Evolutionary conservation across 306 rosid species (phyloP), one percentile per base, ranked within the genome.

Genomic region (Potentilla sterilis): DNA sequence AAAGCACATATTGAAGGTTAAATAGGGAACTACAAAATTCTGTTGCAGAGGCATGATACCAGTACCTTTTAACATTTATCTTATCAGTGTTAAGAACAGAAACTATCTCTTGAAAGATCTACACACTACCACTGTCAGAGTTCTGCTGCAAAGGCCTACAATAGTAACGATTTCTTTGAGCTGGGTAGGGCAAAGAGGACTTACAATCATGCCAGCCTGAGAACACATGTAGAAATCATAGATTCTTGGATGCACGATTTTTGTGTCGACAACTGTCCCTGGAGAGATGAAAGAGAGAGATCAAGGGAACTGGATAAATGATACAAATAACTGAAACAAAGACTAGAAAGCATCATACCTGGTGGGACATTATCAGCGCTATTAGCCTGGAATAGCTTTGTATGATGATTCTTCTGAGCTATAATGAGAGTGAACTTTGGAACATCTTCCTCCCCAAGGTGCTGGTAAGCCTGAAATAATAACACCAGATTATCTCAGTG

Each of bases 181-280:
- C 14, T 34, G 13, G 5, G 44, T 35, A 35, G 44, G 37, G 44
- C 9, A 37, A 35, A 4, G 24, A 37, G 22, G 24, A 64, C 92
- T 78, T 88, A 95, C 97, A 73, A 88, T 72, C 86, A 79, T 80
- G 85, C 95, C 98, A 51, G 86, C 87, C 72, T 92, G 96, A 73
- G 98, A 77, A 76, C 97, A 95, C 95, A 92, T 78, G 88, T 84
- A 95, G 83, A 95, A 95, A 81, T 95, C 97, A 42, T 83, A 92
- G 77, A 81, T 90, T 78, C 83, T 85, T 13, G 97, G 97, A 85
- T 92, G 99, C 46, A 83, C 90, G 44, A 95, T 85, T 76, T 82
- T 80, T 22, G 91, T 86, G 90, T 95, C 99, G 10, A 95, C 97
- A 28, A 92, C 90, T 13, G 97, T 95, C 72, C 99, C 97, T 90